Evolutionary conservation across 176 grass and related monocot genomes (phyloP), one percentile per base, ranked within the genome.

Genomic region (barley (Hordeum vulgare)): DNA sequence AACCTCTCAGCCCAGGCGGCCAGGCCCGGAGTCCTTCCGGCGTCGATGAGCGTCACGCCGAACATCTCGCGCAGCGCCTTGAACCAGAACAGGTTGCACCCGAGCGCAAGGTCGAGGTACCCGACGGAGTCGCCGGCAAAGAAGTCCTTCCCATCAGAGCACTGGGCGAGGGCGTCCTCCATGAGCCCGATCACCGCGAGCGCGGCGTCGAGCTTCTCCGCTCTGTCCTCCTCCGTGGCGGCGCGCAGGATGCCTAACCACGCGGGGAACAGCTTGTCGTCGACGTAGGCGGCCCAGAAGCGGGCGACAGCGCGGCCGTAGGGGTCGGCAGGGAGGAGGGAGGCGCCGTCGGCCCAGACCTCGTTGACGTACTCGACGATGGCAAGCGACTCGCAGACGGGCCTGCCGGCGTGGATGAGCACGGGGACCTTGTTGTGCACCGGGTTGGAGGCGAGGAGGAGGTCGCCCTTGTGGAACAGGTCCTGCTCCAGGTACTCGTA

Each of bases 401-500:
- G 62, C 62, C 8, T 31, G 53, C 7, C 53, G 53, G 20, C 53
- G 7, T 56, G 53, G 53, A 56, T 56, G 53, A 56, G 53, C 53
- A 56, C 53, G 18, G 18, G 53, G 53, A 56, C 53, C 53, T 56
- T 56, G 7, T 56, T 56, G 53, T 1, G 18, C 18, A 56, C 53
- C 20, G 53, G 53, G 53, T 56, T 56, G 53, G 53, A 21, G 53
- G 28, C 62, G 29, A 66, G 14, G 62, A 66, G 62, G 36, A 71
- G 67, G n/a, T 71, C 67, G n/a, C 67, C 23, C 67, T 71, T 71
- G 37, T 41, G 0, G 67, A 71, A 71, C 3, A 72, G 12, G 40
- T 72, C 24, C 69, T 72, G 69, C 12, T 72, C 69, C 23, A 72
- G 12, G 83, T 86, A 84, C 20, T 74, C 36, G 68, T 91, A 87